Conservation (phyloP, 2,329 filamentous ascomycete species). For the Salinomyces thailandicus region DNA sequence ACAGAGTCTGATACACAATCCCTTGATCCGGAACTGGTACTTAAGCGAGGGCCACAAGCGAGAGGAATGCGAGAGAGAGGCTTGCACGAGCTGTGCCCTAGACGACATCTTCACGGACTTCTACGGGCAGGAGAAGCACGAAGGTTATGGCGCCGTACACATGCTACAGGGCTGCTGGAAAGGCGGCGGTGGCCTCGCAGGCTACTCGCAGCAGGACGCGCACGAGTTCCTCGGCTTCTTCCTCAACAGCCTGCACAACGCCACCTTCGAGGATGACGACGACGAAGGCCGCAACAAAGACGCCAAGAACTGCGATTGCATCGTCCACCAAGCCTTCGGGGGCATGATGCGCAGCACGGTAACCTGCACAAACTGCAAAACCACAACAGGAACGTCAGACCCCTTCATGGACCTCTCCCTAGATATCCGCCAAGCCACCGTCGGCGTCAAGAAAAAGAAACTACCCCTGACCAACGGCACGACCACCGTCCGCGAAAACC, state of each 20-base stretch:
- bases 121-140: constrained; percentile 63
- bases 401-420: constrained; percentile 86
- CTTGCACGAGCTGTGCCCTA: constrained; percentile 51
- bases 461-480: constrained; percentile 38
- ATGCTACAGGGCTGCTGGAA: constrained; percentile 88
- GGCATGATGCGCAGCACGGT: constrained; percentile 85
- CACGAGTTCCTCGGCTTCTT: constrained; percentile 97
- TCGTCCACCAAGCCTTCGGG: constrained; percentile 90
- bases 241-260: constrained; percentile 74
- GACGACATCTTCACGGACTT: constrained; percentile 55
- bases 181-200: constrained; percentile 56
- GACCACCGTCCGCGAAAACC: constrained; percentile 23
- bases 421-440: constrained; percentile 56
- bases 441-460: constrained; percentile 51
- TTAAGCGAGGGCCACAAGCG: constrained; percentile 80
- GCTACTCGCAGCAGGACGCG: constrained; percentile 90
- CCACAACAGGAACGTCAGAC: constrained; percentile 71
- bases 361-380: constrained; percentile 78
- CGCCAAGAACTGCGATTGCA: constrained; percentile 58
- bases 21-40: constrained; percentile 82
- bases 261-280: constrained; percentile 49
- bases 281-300: constrained; percentile 31
- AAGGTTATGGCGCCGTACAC: constrained; percentile 81
- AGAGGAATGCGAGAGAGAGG: constrained; percentile 53
- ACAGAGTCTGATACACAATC: constrained; percentile 88